phyloP scores from a whole-genome alignment of 2,329 filamentous ascomycete species.

The Cyphellophora attinorum region DNA sequence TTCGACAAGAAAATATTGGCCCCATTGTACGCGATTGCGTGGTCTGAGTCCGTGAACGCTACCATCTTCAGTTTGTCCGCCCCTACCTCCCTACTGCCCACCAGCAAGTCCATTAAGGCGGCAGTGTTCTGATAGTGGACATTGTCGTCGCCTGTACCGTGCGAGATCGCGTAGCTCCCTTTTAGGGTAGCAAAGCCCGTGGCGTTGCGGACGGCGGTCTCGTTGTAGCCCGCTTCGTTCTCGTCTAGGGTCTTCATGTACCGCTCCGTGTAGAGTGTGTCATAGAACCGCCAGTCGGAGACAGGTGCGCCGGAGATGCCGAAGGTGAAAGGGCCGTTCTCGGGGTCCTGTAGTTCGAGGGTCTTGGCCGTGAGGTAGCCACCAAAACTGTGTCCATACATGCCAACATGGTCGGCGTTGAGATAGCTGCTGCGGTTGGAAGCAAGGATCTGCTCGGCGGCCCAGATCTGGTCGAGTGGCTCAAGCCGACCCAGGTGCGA shows the following conservation, averaged over 20 bases:
- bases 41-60: slow-evolving; percentile 57
- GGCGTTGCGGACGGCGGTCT: slow-evolving; percentile 48
- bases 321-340: slow-evolving; percentile 48
- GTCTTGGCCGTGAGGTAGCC: slow-evolving; percentile 60
- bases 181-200: slow-evolving; percentile 53
- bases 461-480: slow-evolving; percentile 58
- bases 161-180: slow-evolving; percentile 53
- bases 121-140: slow-evolving; percentile 62
- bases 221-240: slow-evolving; percentile 52
- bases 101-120: slow-evolving; percentile 51
- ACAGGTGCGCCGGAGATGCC: slow-evolving; percentile 58
- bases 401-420: slow-evolving; percentile 50
- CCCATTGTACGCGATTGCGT: slow-evolving; percentile 50
- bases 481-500: slow-evolving; percentile 54
- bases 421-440: slow-evolving; percentile 43
- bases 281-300: slow-evolving; percentile 61
- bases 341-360: slow-evolving; percentile 44
- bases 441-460: slow-evolving; percentile 42
- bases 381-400: slow-evolving; percentile 62
- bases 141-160: slow-evolving; percentile 62
- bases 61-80: slow-evolving; percentile 55
- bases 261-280: slow-evolving; percentile 61
- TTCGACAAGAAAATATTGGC: slow-evolving; percentile 50
- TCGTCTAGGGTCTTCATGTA: slow-evolving; percentile 57
- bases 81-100: slow-evolving; percentile 41